phyloP scores from a whole-genome alignment of 2,329 filamentous ascomycete genomes.

The Akanthomyces uredinophilus region DNA sequence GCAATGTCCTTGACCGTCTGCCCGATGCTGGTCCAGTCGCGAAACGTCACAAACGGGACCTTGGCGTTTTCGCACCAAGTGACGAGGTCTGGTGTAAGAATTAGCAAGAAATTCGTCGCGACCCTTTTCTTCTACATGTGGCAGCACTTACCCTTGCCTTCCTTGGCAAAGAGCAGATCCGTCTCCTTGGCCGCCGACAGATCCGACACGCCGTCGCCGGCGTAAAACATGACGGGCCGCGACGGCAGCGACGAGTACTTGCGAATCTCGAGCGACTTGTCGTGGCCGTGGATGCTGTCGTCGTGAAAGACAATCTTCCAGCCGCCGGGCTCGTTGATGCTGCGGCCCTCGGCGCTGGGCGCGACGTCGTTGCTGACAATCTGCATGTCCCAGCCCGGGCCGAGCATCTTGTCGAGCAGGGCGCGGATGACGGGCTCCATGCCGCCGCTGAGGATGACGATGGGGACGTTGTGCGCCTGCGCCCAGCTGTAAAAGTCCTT shows the following conservation, averaged over 20 bases:
- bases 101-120: not conserved
- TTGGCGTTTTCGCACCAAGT: constrained; percentile 78
- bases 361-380: constrained; percentile 85
- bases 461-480: constrained; percentile 74
- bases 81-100: constrained; percentile 63
- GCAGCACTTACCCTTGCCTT: constrained; percentile 63
- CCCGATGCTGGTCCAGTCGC: constrained; percentile 77
- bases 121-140: not conserved
- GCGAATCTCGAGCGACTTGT: constrained; percentile 88
- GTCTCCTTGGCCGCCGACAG: constrained; percentile 89
- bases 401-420: constrained; percentile 73
- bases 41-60: constrained; percentile 82
- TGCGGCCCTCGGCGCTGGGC: constrained; percentile 53
- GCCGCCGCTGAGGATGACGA: constrained; percentile 86
- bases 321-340: constrained; percentile 71
- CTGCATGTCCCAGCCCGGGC: constrained; percentile 73
- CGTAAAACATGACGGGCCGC: constrained; percentile 85
- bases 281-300: constrained; percentile 86
- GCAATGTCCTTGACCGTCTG: constrained; percentile 70
- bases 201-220: constrained; percentile 90
- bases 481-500: constrained; percentile 83
- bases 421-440: constrained; percentile 91
- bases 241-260: constrained; percentile 74
- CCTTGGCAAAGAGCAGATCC: constrained; percentile 89
- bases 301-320: constrained; percentile 91